These are phyloP conservation scores for Pyrenochaeta sp. DNA, from an alignment of 2,329 filamentous ascomycete species.

Conservation along the genomic window DNA sequence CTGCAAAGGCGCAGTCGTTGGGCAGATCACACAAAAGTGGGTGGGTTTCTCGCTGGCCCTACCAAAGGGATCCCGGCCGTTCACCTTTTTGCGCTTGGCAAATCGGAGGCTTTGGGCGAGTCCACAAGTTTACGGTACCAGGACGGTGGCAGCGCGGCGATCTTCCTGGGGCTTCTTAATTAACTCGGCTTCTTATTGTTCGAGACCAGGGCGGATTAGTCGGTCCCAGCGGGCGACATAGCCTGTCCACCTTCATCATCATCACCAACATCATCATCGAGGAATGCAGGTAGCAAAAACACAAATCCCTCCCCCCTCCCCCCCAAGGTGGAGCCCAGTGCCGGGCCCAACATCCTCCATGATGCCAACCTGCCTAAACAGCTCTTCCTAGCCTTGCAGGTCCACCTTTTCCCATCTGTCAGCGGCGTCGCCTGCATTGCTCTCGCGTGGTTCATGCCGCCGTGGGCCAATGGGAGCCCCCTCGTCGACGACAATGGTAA, in stretches of 20 bases:
- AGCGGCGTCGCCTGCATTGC: not conserved
- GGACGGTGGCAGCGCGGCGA: not conserved
- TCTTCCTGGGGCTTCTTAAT: not conserved
- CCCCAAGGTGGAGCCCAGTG: not conserved
- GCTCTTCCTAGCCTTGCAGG: not conserved
- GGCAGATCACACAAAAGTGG: slow-evolving; percentile 19
- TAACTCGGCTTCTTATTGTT: too few species aligned
- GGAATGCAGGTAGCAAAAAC: too few species aligned
- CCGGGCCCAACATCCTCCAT: not conserved
- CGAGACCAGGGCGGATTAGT: too few species aligned
- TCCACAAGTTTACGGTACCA: slow-evolving; percentile 1
- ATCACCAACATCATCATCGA: too few species aligned
- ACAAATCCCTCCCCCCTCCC: too few species aligned
- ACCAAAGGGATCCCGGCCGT: slow-evolving; percentile 18
- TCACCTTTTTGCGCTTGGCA: slow-evolving; percentile 20
- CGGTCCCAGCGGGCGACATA: too few species aligned
- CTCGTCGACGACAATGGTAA: not conserved
- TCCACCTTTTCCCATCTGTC: not conserved
- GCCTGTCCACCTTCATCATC: too few species aligned
- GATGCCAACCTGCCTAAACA: not conserved
- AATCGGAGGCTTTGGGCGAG: slow-evolving; percentile 18
- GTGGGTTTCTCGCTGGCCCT: not conserved
- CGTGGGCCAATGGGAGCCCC: not conserved
- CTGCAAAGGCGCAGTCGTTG: slow-evolving; percentile 3
- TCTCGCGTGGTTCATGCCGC: not conserved